Conservation (phyloP, 768 basidiomycete genomes). For the Rubroboletus satanas region DNA sequence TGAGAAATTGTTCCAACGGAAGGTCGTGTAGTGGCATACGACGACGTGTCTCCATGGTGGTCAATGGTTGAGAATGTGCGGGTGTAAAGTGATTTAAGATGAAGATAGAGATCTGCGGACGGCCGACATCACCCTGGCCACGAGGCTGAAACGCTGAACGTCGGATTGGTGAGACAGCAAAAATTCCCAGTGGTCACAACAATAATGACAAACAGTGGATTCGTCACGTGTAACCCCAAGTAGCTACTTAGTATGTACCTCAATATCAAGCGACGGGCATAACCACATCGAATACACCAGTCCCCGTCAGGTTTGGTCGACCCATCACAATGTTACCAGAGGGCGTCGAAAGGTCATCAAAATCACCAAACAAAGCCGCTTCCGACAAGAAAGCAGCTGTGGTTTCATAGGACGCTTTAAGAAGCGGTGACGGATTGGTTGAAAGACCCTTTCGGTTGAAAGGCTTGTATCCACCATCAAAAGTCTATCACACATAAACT, state of each 20-base stretch:
- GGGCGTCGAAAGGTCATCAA: slow-evolving; percentile 86
- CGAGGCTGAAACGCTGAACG: slow-evolving; percentile 8
- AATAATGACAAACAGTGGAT: slow-evolving; percentile 26
- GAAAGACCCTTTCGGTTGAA: slow-evolving; percentile 97
- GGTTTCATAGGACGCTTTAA: slow-evolving; percentile 98
- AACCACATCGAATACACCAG: slow-evolving; percentile 88
- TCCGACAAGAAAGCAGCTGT: slow-evolving; percentile 92
- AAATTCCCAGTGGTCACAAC: slow-evolving; percentile 14
- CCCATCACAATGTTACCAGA: slow-evolving; percentile 92
- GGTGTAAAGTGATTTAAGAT: background rate
- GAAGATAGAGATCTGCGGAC: slow-evolving; percentile 23
- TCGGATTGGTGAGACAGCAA: slow-evolving; percentile 8
- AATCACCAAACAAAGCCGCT: slow-evolving; percentile 92
- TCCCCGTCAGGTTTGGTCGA: slow-evolving; percentile 84
- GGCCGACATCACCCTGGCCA: slow-evolving; percentile 25
- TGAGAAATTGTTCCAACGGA: slow-evolving; percentile 54
- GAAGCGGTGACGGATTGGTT: slow-evolving; percentile 87
- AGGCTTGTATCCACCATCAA: slow-evolving; percentile 95
- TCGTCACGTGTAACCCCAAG: slow-evolving; percentile 10
- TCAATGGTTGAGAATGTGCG: slow-evolving; percentile 6
- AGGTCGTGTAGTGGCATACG: slow-evolving; percentile 58
- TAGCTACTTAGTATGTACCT: background rate
- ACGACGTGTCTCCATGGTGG: slow-evolving; percentile 25
- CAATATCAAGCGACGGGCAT: slow-evolving; percentile 38
- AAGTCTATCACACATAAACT: slow-evolving; percentile 59